Percentiles rank a stretch among this genome's conserved stretches.
phyloP scores from a whole-genome alignment of 2,329 filamentous ascomycete genomes.

The Colletotrichum neosansevieriae region DNA sequence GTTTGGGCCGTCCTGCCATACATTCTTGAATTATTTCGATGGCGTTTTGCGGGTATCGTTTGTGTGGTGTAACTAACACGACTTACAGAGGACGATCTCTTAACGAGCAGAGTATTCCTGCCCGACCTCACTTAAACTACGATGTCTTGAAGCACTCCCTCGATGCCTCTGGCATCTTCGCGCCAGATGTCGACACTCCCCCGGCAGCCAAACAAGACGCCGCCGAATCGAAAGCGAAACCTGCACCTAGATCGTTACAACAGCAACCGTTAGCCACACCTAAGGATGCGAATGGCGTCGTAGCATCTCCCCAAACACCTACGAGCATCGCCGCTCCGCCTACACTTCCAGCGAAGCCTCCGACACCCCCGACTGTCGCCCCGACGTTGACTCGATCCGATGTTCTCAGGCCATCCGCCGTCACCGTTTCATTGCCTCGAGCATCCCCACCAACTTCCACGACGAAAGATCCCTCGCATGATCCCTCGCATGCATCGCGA shows the following conservation, averaged over 20 bases:
- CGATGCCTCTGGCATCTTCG: constrained; percentile 45
- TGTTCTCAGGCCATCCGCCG: constrained; percentile 5
- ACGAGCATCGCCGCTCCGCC: constrained; percentile 9
- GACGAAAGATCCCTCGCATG: constrained; percentile 30
- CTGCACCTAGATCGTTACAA: constrained; percentile 7
- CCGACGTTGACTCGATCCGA: constrained; percentile 19
- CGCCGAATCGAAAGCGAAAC: constrained; percentile 22
- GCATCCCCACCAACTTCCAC: not conserved
- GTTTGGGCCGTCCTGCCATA: constrained; percentile 48
- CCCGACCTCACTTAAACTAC: constrained; percentile 59
- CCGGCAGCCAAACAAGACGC: constrained; percentile 25
- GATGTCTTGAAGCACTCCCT: constrained; percentile 57
- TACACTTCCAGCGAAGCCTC: constrained; percentile 19
- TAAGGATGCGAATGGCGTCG: constrained; percentile 18
- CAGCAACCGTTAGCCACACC: constrained; percentile 8
- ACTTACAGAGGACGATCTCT: constrained; percentile 59
- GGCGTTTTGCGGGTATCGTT: constrained; percentile 41
- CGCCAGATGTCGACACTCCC: constrained; percentile 15
- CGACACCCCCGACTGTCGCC: constrained; percentile 21
- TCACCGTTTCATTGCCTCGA: not conserved
- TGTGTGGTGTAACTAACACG: constrained; percentile 25
- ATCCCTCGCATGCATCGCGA: constrained; percentile 34
- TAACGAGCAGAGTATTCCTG: constrained; percentile 65
- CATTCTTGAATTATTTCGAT: constrained; percentile 32
- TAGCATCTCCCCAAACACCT: constrained; percentile 3